A percentile compares a stretch with the other conserved stretches of the same genome.
phyloP scores from a whole-genome alignment of 768 basidiomycete species.

The Kwoniella europaea region DNA sequence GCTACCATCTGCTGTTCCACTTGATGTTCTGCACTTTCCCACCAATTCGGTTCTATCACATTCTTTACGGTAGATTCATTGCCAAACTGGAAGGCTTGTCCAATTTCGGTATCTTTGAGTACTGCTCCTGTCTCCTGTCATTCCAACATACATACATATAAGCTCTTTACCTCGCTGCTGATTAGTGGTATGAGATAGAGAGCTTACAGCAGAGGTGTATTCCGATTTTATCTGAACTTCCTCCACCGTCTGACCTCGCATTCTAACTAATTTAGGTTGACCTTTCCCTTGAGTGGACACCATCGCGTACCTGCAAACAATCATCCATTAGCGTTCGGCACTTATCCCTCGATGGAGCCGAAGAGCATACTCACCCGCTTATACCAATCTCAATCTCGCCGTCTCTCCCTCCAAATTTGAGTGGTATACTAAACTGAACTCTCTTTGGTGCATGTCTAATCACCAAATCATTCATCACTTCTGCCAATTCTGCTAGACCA shows the following conservation, averaged over 20 bases:
- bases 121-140: conserved; percentile 54
- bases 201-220: conserved; percentile 75
- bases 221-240: conserved; percentile 72
- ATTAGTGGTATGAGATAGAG: not conserved
- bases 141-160: not conserved
- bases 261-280: conserved; percentile 75
- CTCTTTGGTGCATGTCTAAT: conserved; percentile 67
- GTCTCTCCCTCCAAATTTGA: conserved; percentile 72
- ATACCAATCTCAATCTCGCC: conserved; percentile 59
- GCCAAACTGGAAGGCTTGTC: conserved; percentile 59
- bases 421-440: conserved; percentile 77
- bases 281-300: conserved; percentile 88
- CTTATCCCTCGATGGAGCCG: no score
- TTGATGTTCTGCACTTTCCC: conserved; percentile 40
- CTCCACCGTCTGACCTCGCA: conserved; percentile 79
- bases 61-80: conserved; percentile 45
- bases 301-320: conserved; percentile 72
- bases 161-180: not conserved
- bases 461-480: conserved; percentile 50
- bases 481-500: conserved; percentile 51
- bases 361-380: conserved; percentile 48
- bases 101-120: conserved; percentile 57
- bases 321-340: conserved; percentile 2
- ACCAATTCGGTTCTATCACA: conserved; percentile 52
- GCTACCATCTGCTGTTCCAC: conserved; percentile 38